Evolutionary conservation across 495 filamentous ascomycete species (phyloP).

Genomic region (Extremus antarcticus): DNA sequence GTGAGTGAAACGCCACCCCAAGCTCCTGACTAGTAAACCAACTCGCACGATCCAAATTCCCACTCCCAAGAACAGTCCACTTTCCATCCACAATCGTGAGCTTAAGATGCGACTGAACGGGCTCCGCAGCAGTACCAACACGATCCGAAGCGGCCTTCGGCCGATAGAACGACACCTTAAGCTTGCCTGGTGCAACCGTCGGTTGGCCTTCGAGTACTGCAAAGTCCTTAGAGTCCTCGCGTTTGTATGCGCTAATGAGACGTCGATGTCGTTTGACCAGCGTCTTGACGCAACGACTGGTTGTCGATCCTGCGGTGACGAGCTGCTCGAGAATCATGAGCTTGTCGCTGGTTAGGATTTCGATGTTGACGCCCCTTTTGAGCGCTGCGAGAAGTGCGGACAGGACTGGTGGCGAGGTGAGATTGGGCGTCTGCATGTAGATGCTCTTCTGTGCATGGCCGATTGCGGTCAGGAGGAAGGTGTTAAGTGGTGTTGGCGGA

Average conservation of each 20-base stretch:
- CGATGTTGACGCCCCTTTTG: conserved; percentile 47
- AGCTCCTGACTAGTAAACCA: conserved; percentile 71
- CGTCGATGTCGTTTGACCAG: conserved; percentile 25
- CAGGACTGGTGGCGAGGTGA: conserved; percentile 50
- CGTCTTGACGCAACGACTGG: conserved; percentile 43
- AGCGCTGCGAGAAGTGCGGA: conserved; percentile 41
- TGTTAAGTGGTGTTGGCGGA: conserved; percentile 57
- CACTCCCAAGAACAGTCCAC: conserved; percentile 55
- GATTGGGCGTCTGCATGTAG: conserved; percentile 60
- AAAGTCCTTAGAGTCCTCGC: neutral
- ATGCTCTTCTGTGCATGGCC: conserved; percentile 41
- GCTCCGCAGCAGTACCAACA: conserved; percentile 32
- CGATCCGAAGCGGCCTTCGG: conserved; percentile 14
- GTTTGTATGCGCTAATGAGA: neutral
- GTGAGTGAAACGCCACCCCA: conserved; percentile 51
- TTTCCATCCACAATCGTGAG: conserved; percentile 50
- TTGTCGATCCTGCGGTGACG: conserved; percentile 56
- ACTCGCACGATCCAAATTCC: conserved; percentile 65
- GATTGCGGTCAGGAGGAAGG: conserved; percentile 45
- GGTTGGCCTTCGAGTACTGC: conserved; percentile 9
- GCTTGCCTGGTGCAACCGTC: conserved; percentile 1
- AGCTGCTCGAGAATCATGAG: conserved; percentile 70
- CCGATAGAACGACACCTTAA: conserved; percentile 44
- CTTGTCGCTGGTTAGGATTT: conserved; percentile 48
- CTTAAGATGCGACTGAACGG: conserved; percentile 62